Percentiles rank a stretch among this genome's conserved stretches.
Evolutionary conservation across 2,329 filamentous ascomycete genomes (phyloP).

Genomic region (Monosporascus sp.): DNA sequence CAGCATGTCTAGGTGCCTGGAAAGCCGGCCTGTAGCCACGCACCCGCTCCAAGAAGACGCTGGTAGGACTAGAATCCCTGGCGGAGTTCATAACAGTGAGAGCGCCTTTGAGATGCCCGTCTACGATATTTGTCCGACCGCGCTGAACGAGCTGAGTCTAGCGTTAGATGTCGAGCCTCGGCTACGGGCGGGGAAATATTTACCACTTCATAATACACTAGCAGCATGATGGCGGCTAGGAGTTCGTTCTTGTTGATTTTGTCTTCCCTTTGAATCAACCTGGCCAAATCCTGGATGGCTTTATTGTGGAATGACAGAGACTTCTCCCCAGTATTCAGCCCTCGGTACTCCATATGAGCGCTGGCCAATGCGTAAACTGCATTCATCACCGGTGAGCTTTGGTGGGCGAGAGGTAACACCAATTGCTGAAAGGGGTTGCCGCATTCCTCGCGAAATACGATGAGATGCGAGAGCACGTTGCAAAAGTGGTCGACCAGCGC

Average conservation of each 20-base stretch:
- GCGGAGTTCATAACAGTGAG: conserved; percentile 55
- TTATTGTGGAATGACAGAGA: conserved; percentile 56
- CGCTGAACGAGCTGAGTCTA: conserved; percentile 51
- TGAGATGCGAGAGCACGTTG: conserved; percentile 59
- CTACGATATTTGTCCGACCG: conserved; percentile 54
- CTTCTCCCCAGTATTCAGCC: conserved; percentile 47
- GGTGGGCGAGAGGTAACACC: conserved; percentile 54
- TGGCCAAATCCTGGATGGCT: conserved; percentile 53
- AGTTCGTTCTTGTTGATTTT: conserved; percentile 52
- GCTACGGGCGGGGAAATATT: conserved; percentile 22
- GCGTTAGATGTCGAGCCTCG: conserved; percentile 7
- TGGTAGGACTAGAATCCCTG: conserved; percentile 43
- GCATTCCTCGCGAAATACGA: conserved; percentile 58
- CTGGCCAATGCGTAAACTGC: conserved; percentile 80
- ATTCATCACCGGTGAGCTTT: conserved; percentile 62
- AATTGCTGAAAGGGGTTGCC: conserved; percentile 61
- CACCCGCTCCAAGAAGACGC: conserved; percentile 56
- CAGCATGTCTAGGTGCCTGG: conserved; percentile 9
- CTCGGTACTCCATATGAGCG: conserved; percentile 72
- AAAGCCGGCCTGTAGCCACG: background rate
- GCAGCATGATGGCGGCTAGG: conserved; percentile 55
- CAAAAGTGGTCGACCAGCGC: conserved; percentile 58
- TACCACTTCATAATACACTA: conserved; percentile 62
- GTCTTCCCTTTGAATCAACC: conserved; percentile 49
- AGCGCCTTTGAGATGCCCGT: conserved; percentile 57